Conservation (phyloP, 2,329 filamentous ascomycete genomes). For the Tolypocladium paradoxum region DNA sequence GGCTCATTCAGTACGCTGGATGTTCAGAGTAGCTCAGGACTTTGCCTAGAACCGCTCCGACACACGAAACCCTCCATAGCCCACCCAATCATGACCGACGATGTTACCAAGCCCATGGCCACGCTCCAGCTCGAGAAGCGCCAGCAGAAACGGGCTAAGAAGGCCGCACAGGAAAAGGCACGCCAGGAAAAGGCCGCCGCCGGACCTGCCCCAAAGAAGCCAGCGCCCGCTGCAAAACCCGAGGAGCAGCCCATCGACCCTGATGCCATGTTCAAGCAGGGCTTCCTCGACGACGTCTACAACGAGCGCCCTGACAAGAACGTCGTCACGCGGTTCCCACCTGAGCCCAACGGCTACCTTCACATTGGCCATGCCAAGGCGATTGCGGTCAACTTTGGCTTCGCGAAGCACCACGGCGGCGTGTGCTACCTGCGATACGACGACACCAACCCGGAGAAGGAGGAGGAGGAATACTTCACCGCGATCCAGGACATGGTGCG, state of each 20-base stretch:
- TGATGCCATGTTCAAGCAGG: conserved; percentile 68
- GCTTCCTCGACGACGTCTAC: conserved; percentile 64
- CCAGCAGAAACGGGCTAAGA: conserved; percentile 44
- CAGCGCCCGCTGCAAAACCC: conserved; percentile 9
- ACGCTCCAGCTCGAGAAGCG: conserved; percentile 53
- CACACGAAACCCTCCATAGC: background rate
- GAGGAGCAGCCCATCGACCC: conserved; percentile 33
- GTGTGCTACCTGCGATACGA: conserved; percentile 51
- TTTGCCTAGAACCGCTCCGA: background rate
- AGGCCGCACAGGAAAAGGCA: conserved; percentile 52
- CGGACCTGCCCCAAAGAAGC: conserved; percentile 29
- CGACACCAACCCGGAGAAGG: conserved; percentile 89
- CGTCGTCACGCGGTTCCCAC: conserved; percentile 65
- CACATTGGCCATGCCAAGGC: conserved; percentile 94
- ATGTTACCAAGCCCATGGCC: conserved; percentile 34
- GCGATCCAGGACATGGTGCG: conserved; percentile 81
- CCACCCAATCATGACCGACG: conserved; percentile 30
- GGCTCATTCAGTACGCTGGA: background rate
- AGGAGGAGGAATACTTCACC: conserved; percentile 80
- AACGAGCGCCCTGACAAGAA: conserved; percentile 51
- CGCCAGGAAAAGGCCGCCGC: conserved; percentile 76
- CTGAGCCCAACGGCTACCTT: conserved; percentile 85
- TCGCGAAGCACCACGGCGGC: conserved; percentile 74
- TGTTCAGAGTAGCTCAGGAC: background rate
- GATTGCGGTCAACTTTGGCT: conserved; percentile 93